phyloP scores from a whole-genome alignment of 352 stramenopile genomes.

The Thraustotheca clavata region DNA sequence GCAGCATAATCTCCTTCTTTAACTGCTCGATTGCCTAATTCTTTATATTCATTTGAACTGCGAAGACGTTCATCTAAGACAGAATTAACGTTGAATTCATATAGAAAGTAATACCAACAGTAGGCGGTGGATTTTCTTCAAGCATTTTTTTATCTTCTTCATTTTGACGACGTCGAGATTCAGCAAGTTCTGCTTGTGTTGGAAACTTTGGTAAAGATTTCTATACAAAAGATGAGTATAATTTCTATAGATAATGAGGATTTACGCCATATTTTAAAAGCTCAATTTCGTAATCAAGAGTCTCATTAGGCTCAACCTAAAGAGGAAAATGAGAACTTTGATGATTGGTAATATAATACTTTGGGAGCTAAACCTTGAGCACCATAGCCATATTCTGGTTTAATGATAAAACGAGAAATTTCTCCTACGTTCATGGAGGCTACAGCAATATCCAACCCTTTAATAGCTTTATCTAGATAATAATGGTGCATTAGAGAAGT shows the following conservation, averaged over 20 bases:
- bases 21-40: constrained; percentile 67
- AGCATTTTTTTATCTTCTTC: constrained; percentile 80
- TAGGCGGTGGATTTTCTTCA: constrained; percentile 74
- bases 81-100: not conserved
- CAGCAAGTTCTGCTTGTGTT: constrained; percentile 68
- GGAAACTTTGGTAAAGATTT: constrained; percentile 74
- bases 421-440: constrained; percentile 72
- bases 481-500: not conserved
- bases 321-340: not conserved
- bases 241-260: not conserved
- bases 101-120: constrained; percentile 37
- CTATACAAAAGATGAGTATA: constrained; percentile 24
- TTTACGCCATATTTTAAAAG: constrained; percentile 61
- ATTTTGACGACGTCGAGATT: constrained; percentile 70
- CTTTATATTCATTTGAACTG: constrained; percentile 62
- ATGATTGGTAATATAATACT: constrained; percentile 20
- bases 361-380: constrained; percentile 72
- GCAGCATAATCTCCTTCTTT: constrained; percentile 59
- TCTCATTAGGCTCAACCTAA: constrained; percentile 73
- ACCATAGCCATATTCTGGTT: constrained; percentile 71
- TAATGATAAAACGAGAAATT: constrained; percentile 76
- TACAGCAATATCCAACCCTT: constrained; percentile 78
- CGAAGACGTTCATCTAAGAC: constrained; percentile 56
- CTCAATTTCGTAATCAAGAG: constrained; percentile 82
- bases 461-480: constrained; percentile 72